These are phyloP conservation scores for Hymenochaete sp. DNA, from an alignment of 1,284 basidiomycete genomes.

Conservation along the genomic window DNA sequence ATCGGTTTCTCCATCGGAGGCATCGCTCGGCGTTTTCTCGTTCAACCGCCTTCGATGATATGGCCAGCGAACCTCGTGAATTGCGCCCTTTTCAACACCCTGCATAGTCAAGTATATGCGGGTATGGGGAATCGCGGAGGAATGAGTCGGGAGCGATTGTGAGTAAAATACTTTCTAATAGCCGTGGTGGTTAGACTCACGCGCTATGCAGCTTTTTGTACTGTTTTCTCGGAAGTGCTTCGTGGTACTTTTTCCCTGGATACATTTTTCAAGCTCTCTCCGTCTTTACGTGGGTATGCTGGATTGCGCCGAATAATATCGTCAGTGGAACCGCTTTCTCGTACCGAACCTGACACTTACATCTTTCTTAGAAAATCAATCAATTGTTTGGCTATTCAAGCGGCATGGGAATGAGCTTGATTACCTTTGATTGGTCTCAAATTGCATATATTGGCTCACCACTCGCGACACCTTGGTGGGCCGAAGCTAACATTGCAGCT, in stretches of 20 bases:
- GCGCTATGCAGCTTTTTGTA: no score
- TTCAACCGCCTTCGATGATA: conserved; percentile 31
- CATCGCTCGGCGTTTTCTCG: conserved; percentile 30
- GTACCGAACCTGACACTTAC: neutral
- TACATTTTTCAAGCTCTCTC: conserved; percentile 24
- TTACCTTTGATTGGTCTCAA: conserved; percentile 18
- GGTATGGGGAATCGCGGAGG: conserved; percentile 27
- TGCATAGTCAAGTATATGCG: conserved; percentile 32
- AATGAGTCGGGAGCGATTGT: conserved; percentile 27
- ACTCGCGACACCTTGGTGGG: conserved; percentile 24
- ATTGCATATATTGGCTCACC: conserved; percentile 19
- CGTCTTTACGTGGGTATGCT: conserved; percentile 34
- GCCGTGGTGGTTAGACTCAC: no score
- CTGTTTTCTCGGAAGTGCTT: conserved; percentile 26
- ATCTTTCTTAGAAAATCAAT: conserved; percentile 24
- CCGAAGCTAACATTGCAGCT: conserved; percentile 33
- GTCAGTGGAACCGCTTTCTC: conserved; percentile 17
- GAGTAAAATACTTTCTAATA: no score
- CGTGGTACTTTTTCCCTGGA: conserved; percentile 36
- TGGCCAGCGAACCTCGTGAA: conserved; percentile 36
- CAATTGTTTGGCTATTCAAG: conserved; percentile 28
- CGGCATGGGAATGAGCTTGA: conserved; percentile 16
- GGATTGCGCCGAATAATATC: conserved; percentile 27
- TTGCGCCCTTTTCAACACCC: conserved; percentile 34
- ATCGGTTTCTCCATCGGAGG: conserved; percentile 33